Base-by-base conservation (phyloP, 1,284 basidiomycete species). In the Omphalotus olearius region DNA sequence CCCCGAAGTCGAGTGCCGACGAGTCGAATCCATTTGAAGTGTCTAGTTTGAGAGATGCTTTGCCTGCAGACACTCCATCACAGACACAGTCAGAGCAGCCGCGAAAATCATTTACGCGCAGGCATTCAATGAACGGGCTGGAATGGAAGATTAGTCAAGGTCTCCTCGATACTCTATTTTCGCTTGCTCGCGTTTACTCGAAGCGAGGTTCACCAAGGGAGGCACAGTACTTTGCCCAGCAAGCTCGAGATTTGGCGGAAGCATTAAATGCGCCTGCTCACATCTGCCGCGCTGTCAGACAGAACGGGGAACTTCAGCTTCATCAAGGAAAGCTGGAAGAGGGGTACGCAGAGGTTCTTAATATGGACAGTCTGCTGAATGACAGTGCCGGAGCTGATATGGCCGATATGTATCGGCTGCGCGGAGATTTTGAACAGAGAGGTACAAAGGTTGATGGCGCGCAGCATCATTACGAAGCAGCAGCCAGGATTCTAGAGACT, bases 111-210 rank as follows among this genome's bases (percentile, higher is more conserved):
- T 63, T 54, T 56, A 62, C 57, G 55, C 69, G 58, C 44, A 67
- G 60, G 56, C 55, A 69, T 18, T 63, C 68, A n/a, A 72, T 79
- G 44, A 33, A 82, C 47, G 79, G 77, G 0, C 57, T 88, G 7
- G 86, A 91, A 60, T 93, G 89, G 85, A 78, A 83, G 4, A 73
- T 93, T 6, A 80, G 85, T 2, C 81, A 88, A 58, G 82, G 81
- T 4, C 71, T 93, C 1, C 67, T 92, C 2, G 68, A 72, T 3
- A 82, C 83, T 0, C 70, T 88, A 2, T 79, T 93, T 52, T 71
- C 79, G 3, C 71, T 93, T 6, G 71, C 79, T 1, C 72, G 79
- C 4, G 73, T 79, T 0, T 88, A 92, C 58, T 73, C 82, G 14
- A 64, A 72, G 0, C 79, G 90, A 4, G 93, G 93, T 0, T 91